Conservation (phyloP, 1,284 basidiomycete species). For the Apiotrichum brassicae region DNA sequence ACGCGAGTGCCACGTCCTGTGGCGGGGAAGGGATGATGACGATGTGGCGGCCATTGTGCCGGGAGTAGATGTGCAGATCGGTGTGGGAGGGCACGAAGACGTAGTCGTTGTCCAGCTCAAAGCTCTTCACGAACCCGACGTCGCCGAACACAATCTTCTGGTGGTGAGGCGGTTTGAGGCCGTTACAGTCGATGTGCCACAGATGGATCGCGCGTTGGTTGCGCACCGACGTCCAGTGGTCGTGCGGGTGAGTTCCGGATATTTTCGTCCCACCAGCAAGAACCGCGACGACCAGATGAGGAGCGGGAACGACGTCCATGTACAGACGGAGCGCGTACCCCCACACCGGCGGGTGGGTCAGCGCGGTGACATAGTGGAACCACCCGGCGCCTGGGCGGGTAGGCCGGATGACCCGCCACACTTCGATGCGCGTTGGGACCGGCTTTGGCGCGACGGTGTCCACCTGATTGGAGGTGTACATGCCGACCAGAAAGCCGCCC, state of each 20-base stretch:
- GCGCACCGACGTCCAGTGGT: not conserved
- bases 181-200: not conserved
- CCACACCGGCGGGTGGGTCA: not conserved
- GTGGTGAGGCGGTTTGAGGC: no score
- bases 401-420: not conserved
- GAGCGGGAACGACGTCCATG: not conserved
- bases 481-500: not conserved
- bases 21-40: conserved; percentile 14
- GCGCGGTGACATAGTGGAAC: not conserved
- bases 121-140: conserved; percentile 19
- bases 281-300: not conserved
- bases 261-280: not conserved
- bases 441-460: not conserved
- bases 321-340: not conserved
- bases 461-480: not conserved
- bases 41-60: conserved; percentile 13
- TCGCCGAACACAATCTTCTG: not conserved
- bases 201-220: not conserved
- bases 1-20: not conserved
- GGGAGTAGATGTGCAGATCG: conserved; percentile 24
- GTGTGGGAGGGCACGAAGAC: conserved; percentile 27
- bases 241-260: not conserved
- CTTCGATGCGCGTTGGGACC: not conserved
- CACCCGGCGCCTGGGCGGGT: not conserved
- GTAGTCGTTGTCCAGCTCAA: conserved; percentile 39